Base-by-base conservation (phyloP, 352 stramenopile genomes). In the Peronospora destructor region DNA sequence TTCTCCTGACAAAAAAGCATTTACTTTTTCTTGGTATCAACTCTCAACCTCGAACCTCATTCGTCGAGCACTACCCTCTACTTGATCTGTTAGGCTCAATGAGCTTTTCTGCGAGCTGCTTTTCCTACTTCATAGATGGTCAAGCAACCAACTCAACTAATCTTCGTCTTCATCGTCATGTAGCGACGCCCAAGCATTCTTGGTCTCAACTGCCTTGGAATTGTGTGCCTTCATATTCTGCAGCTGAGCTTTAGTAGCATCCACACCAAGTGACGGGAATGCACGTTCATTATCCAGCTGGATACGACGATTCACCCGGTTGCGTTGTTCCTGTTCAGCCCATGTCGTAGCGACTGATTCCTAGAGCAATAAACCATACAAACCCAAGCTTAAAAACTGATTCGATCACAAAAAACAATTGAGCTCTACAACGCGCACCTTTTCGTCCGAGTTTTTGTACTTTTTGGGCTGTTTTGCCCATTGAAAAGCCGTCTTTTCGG, bases 391-490 rank as follows among this genome's bases (percentile, higher is more conserved):
- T 10, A 16, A 7, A 14, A 36, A 6, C 30, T 14, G 11, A 4
- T 6, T 36, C 30, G 1, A 16, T 35, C 30, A 36, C 11, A 5
- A 7, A 36, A 8, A 8, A 14, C 30, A 16, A 35, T 19, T 37
- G 3, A 3, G 26, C 6, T 19, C 12, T 37, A 11, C 26, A 3
- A 10, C 14, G 11, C 41, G 29, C 28, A 80, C 66, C 56, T 70
- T 64, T 7, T 77, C 73, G 32, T 59, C 50, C 38, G 52, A 4
- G 32, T 83, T 76, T 57, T 87, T 91, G 68, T 87, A 88, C 63
- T 91, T 91, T 49, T 91, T 91, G 19, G 74, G 79, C 65, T 91
- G 76, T 61, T 91, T 91, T 38, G 79, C 73, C 76, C 79, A 91
- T 52, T 87, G 76, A 57, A 87, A 90, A 3, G 69, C 34, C 17